These are phyloP conservation scores for Kuraishia hungarica DNA, from an alignment of 805 yeast genomes.

Conservation along the genomic window DNA sequence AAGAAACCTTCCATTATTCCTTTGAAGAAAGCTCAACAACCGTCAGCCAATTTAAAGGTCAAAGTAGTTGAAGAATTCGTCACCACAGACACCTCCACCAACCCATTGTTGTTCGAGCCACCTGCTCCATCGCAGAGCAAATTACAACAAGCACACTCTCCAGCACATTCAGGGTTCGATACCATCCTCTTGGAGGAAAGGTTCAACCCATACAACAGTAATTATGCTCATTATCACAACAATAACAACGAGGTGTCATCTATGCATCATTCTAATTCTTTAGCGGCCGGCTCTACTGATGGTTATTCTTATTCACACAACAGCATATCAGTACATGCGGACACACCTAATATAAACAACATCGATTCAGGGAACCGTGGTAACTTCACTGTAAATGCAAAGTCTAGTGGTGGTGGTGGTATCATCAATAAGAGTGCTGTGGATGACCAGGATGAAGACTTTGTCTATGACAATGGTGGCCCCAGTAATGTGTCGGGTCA, in stretches of 20 bases:
- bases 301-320: neutral
- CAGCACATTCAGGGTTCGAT: neutral
- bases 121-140: neutral
- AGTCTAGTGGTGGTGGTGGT: neutral
- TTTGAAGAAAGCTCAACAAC: neutral
- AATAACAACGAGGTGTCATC: neutral
- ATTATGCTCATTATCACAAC: neutral
- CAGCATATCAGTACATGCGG: neutral
- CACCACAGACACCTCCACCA: slow-evolving; percentile 1
- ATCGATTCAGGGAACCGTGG: neutral
- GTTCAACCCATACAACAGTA: neutral
- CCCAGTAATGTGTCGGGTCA: neutral
- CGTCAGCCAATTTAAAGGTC: neutral
- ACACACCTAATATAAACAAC: neutral
- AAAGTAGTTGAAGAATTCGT: slow-evolving; percentile 3
- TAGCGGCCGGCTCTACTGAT: neutral
- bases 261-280: neutral
- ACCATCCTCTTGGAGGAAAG: neutral
- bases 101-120: neutral
- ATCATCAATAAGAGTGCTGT: neutral
- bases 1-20: neutral
- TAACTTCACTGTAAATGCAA: neutral
- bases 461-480: slow-evolving; percentile 1
- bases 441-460: neutral
- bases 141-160: neutral